A percentile compares a stretch with the other conserved stretches of the same genome.
These are phyloP conservation scores for Tetracladium setigerum DNA, from an alignment of 495 filamentous ascomycete species.

Conservation along the genomic window DNA sequence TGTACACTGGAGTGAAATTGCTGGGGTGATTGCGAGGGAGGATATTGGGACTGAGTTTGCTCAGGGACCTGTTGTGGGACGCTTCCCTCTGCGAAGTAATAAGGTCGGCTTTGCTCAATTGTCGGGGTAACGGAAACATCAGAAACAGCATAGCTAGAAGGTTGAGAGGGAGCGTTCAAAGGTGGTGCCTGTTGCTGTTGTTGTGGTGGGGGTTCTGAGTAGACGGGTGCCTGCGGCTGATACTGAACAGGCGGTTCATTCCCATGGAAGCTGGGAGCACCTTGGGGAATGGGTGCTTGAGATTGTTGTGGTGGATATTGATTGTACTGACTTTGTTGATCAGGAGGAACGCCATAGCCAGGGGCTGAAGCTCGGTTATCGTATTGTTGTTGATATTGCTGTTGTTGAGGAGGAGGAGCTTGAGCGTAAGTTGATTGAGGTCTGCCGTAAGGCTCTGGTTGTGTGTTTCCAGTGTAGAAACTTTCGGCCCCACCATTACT, in stretches of 20 bases:
- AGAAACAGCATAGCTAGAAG: slow-evolving; percentile 20
- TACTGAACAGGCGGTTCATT: slow-evolving; percentile 21
- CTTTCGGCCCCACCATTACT: slow-evolving; percentile 56
- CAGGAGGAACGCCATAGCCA: slow-evolving; percentile 13
- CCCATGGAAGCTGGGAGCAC: slow-evolving; percentile 18
- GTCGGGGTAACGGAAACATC: slow-evolving; percentile 28
- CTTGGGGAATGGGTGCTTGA: slow-evolving; percentile 14
- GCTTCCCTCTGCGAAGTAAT: slow-evolving; percentile 32
- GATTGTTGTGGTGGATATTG: slow-evolving; percentile 16
- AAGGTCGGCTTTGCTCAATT: slow-evolving; percentile 37
- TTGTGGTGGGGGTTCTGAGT: slow-evolving; percentile 4
- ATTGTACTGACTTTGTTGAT: slow-evolving; percentile 16
- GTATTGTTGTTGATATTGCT: slow-evolving; percentile 18
- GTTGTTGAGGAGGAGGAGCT: slow-evolving; percentile 22
- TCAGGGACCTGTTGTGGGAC: slow-evolving; percentile 10
- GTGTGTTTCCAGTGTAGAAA: slow-evolving; percentile 67
- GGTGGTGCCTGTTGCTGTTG: slow-evolving; percentile 19
- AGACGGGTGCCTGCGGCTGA: slow-evolving; percentile 24
- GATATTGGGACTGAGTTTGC: slow-evolving; percentile 17
- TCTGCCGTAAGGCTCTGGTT: slow-evolving; percentile 42
- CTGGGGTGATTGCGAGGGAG: slow-evolving; percentile 20
- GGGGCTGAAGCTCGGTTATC: slow-evolving; percentile 19
- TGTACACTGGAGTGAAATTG: slow-evolving; percentile 20
- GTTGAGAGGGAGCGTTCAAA: slow-evolving; percentile 23
- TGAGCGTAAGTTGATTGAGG: slow-evolving; percentile 28